A percentile compares a stretch with the other conserved stretches of the same genome.
phyloP scores from a whole-genome alignment of 192 early-diverging fungal genomes.

The Allomyces javanicus region DNA sequence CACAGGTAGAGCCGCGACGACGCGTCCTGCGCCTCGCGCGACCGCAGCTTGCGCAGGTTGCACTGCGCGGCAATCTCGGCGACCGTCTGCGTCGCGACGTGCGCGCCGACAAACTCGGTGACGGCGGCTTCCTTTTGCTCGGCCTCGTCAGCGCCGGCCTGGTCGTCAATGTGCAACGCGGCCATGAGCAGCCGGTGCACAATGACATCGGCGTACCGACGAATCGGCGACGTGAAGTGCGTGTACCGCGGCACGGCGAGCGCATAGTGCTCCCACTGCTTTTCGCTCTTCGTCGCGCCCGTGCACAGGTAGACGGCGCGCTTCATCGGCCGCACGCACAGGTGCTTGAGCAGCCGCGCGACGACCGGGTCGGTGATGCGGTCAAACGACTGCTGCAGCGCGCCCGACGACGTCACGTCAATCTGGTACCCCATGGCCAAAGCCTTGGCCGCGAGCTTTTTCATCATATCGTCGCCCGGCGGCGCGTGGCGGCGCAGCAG shows the following conservation, averaged over 20 bases:
- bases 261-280: background rate
- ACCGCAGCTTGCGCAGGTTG: background rate
- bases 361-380: constrained; percentile 9
- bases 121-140: background rate
- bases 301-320: constrained; percentile 1
- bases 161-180: background rate
- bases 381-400: constrained; percentile 40
- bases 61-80: background rate
- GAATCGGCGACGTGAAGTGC: constrained; percentile 5
- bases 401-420: constrained; percentile 24
- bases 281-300: background rate
- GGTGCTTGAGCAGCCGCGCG: constrained; percentile 16
- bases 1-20: background rate
- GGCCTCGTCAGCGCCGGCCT: background rate
- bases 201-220: constrained; percentile 50
- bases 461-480: constrained; percentile 14
- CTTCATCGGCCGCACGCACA: constrained; percentile 11
- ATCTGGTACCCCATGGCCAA: constrained; percentile 27
- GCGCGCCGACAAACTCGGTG: background rate
- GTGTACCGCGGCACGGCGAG: constrained; percentile 1
- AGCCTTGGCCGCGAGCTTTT: constrained; percentile 16
- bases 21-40: background rate
- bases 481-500: constrained; percentile 57
- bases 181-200: constrained; percentile 50
- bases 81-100: background rate